These are phyloP conservation scores for Notholithocarpus densiflorus DNA, from an alignment of 306 rosid genomes.

Conservation along the genomic window DNA sequence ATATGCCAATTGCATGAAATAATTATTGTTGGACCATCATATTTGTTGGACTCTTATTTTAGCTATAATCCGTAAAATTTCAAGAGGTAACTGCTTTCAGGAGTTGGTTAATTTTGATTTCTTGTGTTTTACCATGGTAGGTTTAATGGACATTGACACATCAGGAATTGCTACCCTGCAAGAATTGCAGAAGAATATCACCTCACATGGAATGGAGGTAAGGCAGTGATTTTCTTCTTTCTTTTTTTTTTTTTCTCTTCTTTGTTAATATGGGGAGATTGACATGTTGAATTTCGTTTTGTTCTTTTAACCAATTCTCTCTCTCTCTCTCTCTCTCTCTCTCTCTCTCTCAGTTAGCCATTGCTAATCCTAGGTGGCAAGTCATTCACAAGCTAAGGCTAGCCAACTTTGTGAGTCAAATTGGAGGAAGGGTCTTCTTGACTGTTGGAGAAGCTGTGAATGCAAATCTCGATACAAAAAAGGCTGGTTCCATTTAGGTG, in stretches of 20 bases:
- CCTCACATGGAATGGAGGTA: constrained; percentile 57
- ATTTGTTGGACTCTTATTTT: background rate
- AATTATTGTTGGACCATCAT: background rate
- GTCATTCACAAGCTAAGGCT: constrained; percentile 80
- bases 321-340: background rate
- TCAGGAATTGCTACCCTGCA: constrained; percentile 65
- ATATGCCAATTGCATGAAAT: too few relatives aligned
- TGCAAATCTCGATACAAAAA: constrained; percentile 19
- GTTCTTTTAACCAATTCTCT: background rate
- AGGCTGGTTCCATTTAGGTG: background rate
- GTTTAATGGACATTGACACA: constrained; percentile 72
- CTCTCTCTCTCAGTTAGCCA: constrained; percentile 42
- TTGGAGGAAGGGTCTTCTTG: constrained; percentile 58
- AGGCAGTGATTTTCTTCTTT: background rate
- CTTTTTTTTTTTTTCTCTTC: background rate
- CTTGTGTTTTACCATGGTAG: constrained; percentile 22
- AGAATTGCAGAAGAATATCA: constrained; percentile 55
- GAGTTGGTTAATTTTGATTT: background rate
- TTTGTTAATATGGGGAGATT: too few relatives aligned
- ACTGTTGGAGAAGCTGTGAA: constrained; percentile 82
- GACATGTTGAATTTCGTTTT: background rate
- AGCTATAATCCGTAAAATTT: background rate
- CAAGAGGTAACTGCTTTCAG: background rate
- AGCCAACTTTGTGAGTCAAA: constrained; percentile 53
- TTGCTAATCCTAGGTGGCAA: constrained; percentile 79